Evolutionary conservation across 2,329 filamentous ascomycete genomes (phyloP).

Genomic region (Shiraia sp.): DNA sequence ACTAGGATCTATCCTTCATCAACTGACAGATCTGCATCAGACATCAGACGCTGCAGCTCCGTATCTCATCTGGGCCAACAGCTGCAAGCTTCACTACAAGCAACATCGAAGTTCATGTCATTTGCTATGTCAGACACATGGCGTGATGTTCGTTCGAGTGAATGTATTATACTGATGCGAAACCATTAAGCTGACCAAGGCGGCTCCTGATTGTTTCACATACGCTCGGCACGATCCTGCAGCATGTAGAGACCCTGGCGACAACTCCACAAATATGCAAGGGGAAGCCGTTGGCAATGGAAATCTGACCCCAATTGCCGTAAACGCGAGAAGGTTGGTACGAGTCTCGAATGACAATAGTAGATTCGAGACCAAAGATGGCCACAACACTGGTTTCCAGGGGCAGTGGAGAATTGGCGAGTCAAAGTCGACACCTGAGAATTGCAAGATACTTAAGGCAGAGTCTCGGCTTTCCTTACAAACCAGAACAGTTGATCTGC

Average conservation of each 20-base stretch:
- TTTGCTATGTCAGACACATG: conserved; percentile 4
- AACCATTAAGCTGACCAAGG: conserved; percentile 7
- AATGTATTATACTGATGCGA: too few species aligned
- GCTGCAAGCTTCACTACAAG: too few species aligned
- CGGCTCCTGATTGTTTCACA: conserved; percentile 21
- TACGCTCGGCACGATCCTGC: conserved; percentile 9
- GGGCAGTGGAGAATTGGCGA: not conserved
- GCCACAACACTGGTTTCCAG: conserved; percentile 29
- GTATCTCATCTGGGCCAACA: not conserved
- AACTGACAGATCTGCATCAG: not conserved
- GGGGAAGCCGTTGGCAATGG: not conserved
- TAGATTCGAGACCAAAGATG: conserved; percentile 19
- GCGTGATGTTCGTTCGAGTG: conserved; percentile 17
- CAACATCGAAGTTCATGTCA: not conserved
- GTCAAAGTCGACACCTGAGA: conserved; percentile 3
- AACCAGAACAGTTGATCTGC: conserved; percentile 32
- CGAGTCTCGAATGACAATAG: conserved; percentile 27
- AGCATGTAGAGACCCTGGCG: conserved; percentile 5
- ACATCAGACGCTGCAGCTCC: not conserved
- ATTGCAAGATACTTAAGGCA: conserved; percentile 30
- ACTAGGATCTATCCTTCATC: not conserved
- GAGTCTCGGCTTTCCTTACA: conserved; percentile 9
- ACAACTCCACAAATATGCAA: conserved; percentile 6
- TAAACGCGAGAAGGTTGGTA: conserved; percentile 9
- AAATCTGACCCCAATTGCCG: conserved; percentile 2